Evolutionary conservation across 2,329 filamentous ascomycete genomes (phyloP), one percentile per base, ranked within the genome.

Genomic region (Xylaria sp.): DNA sequence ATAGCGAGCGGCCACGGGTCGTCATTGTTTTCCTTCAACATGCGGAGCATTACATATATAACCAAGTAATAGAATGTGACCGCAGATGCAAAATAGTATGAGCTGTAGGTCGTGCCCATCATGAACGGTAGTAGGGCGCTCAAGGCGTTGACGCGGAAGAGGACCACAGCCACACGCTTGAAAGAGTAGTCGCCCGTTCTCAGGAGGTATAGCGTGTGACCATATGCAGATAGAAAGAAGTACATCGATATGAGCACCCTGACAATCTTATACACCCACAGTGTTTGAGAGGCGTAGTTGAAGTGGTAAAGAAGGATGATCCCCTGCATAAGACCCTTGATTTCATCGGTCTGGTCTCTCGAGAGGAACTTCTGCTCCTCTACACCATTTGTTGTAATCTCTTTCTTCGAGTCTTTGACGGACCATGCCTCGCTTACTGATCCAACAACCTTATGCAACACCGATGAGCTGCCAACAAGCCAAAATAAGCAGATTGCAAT

Each of bases 311-410:
- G 79, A 4, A 84, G 73, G 56, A 84, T 79, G 20, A 89, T 78
- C 15, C 83, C 81, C 71, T 90, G 88, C 86, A 91, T 88, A 82
- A 87, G 86, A 2, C 89, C 89, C 78, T 90, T 91, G 84, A 88
- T 89, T 75, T 91, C 89, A 69, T 90, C 84, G 0, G 86, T 87
- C 71, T 90, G 87, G 54, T 85, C 81, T 59, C 88, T 82, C 0
- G 85, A 82, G 5, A 90, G 78, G 62, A 86, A 84, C 1, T 77
- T 77, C 44, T 80, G 75, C 59, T 79, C 77, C 20, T 71, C 69
- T 36, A 70, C 68, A 28, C 28, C 65, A 13, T 42, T 57, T 10
- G 53, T 36, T 28, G 51, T 36, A 9, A 69, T 31, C 3, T 71
- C 59, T 31, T 65, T 68, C 63, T 70, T 72, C 38, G 44, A 54